These are phyloP conservation scores for Xylaria sp. DNA, from an alignment of 2,329 filamentous ascomycete genomes.

Conservation along the genomic window DNA sequence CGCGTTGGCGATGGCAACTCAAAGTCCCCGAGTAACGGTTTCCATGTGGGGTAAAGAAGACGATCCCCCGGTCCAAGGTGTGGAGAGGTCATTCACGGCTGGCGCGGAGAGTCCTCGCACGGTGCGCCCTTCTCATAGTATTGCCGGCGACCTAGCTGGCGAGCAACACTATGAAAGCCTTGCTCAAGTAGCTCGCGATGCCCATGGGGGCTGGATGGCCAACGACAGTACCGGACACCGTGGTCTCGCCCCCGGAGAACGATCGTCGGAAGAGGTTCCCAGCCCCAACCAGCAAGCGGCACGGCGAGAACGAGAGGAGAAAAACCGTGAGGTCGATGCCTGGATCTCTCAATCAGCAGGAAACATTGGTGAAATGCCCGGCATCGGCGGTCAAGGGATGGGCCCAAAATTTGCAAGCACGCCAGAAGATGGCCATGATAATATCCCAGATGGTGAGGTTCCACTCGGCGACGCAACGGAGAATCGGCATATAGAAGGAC, in stretches of 20 bases:
- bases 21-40: conserved; percentile 66
- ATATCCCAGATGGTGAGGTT: conserved; percentile 55
- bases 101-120: conserved; percentile 48
- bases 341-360: conserved; percentile 57
- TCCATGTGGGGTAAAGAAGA: conserved; percentile 63
- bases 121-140: conserved; percentile 49
- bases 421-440: conserved; percentile 46
- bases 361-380: conserved; percentile 26
- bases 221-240: conserved; percentile 53
- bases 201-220: conserved; percentile 55
- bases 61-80: conserved; percentile 49
- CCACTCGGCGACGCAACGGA: conserved; percentile 59
- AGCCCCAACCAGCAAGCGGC: conserved; percentile 62
- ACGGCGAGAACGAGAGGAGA: conserved; percentile 55
- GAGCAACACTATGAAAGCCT: conserved; percentile 37
- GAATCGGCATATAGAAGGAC: conserved; percentile 60
- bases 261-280: conserved; percentile 55
- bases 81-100: conserved; percentile 53
- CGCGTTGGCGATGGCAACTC: conserved; percentile 55
- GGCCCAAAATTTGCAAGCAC: conserved; percentile 26
- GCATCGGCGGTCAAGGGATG: conserved; percentile 25
- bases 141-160: conserved; percentile 53
- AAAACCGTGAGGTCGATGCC: conserved; percentile 60
- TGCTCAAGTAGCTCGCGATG: conserved; percentile 51
- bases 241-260: conserved; percentile 60